These are phyloP conservation scores for Apiospora pterosperma DNA, from an alignment of 2,329 filamentous ascomycete species.

Conservation along the genomic window DNA sequence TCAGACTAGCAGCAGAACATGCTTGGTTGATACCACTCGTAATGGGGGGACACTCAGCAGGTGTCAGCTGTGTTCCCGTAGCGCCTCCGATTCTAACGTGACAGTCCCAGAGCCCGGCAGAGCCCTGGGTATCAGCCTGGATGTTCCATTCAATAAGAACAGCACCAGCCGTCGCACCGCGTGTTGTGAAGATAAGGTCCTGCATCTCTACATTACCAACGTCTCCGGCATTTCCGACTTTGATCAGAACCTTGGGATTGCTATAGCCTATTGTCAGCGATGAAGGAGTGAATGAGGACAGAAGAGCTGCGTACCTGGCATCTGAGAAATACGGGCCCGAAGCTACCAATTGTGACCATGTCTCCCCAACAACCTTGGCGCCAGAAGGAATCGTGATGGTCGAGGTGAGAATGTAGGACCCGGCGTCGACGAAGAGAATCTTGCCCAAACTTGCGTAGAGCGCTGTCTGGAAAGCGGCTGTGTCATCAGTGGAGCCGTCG, in stretches of 20 bases:
- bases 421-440: conserved; percentile 43
- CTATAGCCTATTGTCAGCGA: conserved; percentile 33
- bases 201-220: conserved; percentile 65
- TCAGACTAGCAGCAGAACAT: conserved; percentile 57
- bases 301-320: conserved; percentile 6
- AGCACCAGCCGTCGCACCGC: conserved; percentile 64
- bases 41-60: conserved; percentile 53
- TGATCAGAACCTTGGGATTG: conserved; percentile 61
- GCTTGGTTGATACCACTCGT: conserved; percentile 46
- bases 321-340: conserved; percentile 16
- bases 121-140: conserved; percentile 45
- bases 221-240: conserved; percentile 62
- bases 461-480: conserved; percentile 42
- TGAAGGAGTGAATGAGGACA: conserved; percentile 45
- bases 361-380: conserved; percentile 33
- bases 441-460: conserved; percentile 32
- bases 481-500: conserved; percentile 69
- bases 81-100: conserved; percentile 72
- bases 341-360: conserved; percentile 26
- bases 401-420: conserved; percentile 36
- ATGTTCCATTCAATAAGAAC: conserved; percentile 74
- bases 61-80: conserved; percentile 63
- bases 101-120: conserved; percentile 60
- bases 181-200: conserved; percentile 68
- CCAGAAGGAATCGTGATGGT: conserved; percentile 32